A percentile compares a stretch with the other conserved stretches of the same genome.
Conservation (phyloP, 164 flowering plant species). For the Nelumbo lutea region DNA sequence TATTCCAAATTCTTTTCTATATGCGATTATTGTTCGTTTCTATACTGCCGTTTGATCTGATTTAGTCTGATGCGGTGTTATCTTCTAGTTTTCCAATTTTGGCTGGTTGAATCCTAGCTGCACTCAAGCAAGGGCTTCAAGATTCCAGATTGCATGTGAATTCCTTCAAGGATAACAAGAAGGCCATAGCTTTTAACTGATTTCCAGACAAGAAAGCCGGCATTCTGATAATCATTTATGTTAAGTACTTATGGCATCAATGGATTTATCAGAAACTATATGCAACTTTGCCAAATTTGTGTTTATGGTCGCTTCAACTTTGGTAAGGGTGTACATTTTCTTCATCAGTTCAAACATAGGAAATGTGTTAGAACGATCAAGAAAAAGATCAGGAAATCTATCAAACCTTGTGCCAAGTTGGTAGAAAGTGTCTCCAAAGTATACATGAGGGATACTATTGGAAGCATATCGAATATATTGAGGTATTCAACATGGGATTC, state of each 20-base stretch:
- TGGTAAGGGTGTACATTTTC: constrained; percentile 18
- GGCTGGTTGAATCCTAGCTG: no score
- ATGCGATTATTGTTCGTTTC: no score
- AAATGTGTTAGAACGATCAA: constrained; percentile 6
- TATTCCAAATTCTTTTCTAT: no score
- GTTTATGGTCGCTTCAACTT: not conserved
- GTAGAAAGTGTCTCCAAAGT: constrained; percentile 27
- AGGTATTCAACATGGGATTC: constrained; percentile 75
- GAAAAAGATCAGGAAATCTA: constrained; percentile 15
- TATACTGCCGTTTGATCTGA: no score
- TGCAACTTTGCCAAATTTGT: not conserved
- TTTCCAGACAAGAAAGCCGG: not conserved
- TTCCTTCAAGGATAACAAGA: no score
- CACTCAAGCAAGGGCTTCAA: no score
- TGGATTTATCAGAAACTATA: constrained; percentile 13
- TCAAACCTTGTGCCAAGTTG: constrained; percentile 1
- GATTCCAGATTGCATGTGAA: no score
- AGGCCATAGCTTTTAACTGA: no score
- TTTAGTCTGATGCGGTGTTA: no score
- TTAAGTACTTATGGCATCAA: constrained; percentile 9
- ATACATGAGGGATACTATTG: constrained; percentile 50
- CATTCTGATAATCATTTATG: constrained; percentile 11
- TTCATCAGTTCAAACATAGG: constrained; percentile 21
- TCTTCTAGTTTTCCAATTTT: no score
- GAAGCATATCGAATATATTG: constrained; percentile 48